These are phyloP conservation scores for Parafenestella ontariensis DNA, from an alignment of 2,329 filamentous ascomycete species.

Conservation along the genomic window DNA sequence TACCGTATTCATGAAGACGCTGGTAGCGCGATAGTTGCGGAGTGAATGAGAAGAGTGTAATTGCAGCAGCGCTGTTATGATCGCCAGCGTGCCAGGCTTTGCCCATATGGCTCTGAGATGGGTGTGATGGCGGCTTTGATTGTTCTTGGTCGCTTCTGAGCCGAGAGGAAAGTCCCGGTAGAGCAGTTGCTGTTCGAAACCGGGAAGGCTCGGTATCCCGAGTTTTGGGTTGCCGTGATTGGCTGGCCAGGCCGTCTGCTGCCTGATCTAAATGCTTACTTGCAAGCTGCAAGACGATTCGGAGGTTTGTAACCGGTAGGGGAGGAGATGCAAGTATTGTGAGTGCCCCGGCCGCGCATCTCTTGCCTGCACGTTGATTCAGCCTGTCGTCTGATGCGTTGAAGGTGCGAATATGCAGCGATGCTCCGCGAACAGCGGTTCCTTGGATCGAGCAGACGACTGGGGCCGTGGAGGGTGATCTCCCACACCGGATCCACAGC, in stretches of 20 bases:
- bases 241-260: conserved; percentile 18
- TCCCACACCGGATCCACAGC: conserved; percentile 3
- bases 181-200: conserved; percentile 17
- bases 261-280: conserved; percentile 20
- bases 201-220: conserved; percentile 25
- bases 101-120: background rate
- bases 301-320: background rate
- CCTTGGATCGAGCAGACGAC: conserved; percentile 15
- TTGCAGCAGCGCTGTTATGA: background rate
- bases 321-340: background rate
- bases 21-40: conserved; percentile 1
- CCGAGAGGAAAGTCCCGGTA: conserved; percentile 1
- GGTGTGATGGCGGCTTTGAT: background rate
- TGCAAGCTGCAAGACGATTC: background rate
- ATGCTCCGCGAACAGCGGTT: conserved; percentile 20
- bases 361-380: background rate
- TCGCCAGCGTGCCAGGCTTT: background rate
- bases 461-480: conserved; percentile 13
- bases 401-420: background rate
- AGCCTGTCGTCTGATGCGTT: background rate
- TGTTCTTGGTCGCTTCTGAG: background rate
- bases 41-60: conserved; percentile 8
- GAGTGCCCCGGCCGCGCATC: background rate
- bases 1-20: background rate
- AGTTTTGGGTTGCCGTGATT: conserved; percentile 17